These are phyloP conservation scores for Gaeumannomyces sp. DNA, from an alignment of 2,329 filamentous ascomycete genomes.

Conservation along the genomic window DNA sequence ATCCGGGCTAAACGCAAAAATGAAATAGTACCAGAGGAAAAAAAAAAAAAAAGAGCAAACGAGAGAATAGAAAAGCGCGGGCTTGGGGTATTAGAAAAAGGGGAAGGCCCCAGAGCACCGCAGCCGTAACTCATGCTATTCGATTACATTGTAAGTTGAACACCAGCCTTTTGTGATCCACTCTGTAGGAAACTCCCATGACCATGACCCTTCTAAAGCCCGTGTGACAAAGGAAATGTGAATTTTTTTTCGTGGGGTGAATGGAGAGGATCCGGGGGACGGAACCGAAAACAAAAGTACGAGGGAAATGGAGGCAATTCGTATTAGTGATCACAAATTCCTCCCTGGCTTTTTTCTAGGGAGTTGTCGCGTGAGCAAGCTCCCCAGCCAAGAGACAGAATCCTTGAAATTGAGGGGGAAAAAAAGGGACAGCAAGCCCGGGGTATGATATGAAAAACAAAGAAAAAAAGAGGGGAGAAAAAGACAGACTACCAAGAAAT, in stretches of 20 bases:
- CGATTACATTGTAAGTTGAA: not conserved
- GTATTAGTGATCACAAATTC: constrained; percentile 2
- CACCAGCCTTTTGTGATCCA: constrained; percentile 1
- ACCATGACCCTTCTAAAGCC: not conserved
- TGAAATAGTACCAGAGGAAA: constrained; percentile 1
- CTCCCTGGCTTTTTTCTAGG: no score
- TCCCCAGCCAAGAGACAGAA: not conserved
- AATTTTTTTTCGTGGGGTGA: not conserved
- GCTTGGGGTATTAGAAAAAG: not conserved
- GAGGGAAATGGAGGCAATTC: not conserved
- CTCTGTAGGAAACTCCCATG: constrained; percentile 1
- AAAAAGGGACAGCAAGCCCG: constrained; percentile 1
- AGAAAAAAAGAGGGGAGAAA: constrained; percentile 3
- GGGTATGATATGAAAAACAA: constrained; percentile 10
- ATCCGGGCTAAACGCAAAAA: not conserved
- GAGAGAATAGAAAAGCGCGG: not conserved
- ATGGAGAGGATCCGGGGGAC: not conserved
- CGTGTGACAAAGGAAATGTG: not conserved
- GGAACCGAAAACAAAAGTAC: not conserved
- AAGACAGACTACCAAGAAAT: not conserved
- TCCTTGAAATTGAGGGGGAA: not conserved
- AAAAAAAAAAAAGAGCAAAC: not conserved
- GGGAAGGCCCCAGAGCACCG: not conserved
- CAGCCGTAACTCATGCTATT: constrained; percentile 6
- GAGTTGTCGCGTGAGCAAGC: not conserved